Evolutionary conservation across 139 green algal genomes (phyloP).

Genomic region (Ettlia oleoabundans): DNA sequence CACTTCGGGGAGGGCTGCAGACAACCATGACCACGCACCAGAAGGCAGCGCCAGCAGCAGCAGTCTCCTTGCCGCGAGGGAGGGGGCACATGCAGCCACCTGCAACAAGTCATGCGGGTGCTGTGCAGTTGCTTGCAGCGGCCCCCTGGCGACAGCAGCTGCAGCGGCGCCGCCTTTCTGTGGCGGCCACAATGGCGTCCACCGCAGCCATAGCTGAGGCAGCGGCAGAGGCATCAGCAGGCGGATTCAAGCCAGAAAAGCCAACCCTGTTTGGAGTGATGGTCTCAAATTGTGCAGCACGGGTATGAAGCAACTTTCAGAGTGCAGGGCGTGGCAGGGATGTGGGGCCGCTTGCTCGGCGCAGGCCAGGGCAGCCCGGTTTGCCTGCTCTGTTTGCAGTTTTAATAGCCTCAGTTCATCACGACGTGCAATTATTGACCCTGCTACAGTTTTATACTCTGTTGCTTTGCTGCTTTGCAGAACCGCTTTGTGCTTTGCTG

Average conservation of each 20-base stretch:
- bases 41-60: no score
- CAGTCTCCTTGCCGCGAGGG: no score
- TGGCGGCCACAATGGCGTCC: not conserved
- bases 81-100: not conserved
- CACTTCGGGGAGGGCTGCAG: no score
- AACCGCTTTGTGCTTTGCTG: constrained; percentile 58
- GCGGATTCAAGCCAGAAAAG: constrained; percentile 34
- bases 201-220: not conserved
- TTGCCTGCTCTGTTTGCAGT: not conserved
- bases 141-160: not conserved
- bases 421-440: not conserved
- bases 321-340: no score
- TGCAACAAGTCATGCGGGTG: not conserved
- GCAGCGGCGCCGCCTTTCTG: not conserved
- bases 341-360: no score
- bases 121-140: not conserved
- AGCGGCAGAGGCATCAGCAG: not conserved
- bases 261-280: constrained; percentile 68
- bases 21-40: no score
- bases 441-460: not conserved
- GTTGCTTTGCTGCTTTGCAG: constrained; percentile 37
- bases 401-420: not conserved
- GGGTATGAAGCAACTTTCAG: no score
- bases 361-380: not conserved
- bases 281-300: constrained; percentile 71